Conservation (phyloP, 2,329 filamentous ascomycete genomes). For the Aureobasidium lini region DNA sequence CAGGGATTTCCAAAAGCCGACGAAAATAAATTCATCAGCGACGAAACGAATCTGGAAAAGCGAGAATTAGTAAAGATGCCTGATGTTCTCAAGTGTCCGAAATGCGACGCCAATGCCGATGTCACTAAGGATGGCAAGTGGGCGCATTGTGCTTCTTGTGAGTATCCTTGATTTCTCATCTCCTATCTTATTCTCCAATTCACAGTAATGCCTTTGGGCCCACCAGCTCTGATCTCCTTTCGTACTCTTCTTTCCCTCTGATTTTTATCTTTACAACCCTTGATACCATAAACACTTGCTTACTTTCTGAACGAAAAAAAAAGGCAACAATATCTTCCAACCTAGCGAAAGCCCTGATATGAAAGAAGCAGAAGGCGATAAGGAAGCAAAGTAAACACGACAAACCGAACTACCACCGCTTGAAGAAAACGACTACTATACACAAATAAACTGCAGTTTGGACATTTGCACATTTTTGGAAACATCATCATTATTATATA, state of each 20-base stretch:
- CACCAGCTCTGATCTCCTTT: no score
- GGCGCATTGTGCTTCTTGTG: conserved; percentile 13
- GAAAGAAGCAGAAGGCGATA: not conserved
- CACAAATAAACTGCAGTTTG: no score
- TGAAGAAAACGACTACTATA: no score
- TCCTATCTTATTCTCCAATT: not conserved
- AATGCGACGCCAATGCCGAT: conserved; percentile 8
- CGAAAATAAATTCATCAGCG: not conserved
- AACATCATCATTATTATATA: no score
- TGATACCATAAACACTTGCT: no score
- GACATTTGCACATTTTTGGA: no score
- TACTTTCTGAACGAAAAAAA: not conserved
- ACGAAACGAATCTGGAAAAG: not conserved
- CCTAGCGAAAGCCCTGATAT: conserved; percentile 5
- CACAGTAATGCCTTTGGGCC: no score
- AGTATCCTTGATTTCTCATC: not conserved
- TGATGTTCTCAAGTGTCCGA: conserved; percentile 2
- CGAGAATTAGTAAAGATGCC: not conserved
- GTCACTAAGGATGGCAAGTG: conserved; percentile 11
- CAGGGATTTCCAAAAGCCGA: not conserved
- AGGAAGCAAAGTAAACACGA: not conserved
- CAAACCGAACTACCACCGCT: no score
- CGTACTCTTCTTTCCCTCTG: no score
- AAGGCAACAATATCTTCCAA: conserved; percentile 11
- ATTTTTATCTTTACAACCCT: no score